Evolutionary conservation across 176 grass and related monocot genomes (phyloP).

Genomic region (sorghum (Sorghum bicolor)): DNA sequence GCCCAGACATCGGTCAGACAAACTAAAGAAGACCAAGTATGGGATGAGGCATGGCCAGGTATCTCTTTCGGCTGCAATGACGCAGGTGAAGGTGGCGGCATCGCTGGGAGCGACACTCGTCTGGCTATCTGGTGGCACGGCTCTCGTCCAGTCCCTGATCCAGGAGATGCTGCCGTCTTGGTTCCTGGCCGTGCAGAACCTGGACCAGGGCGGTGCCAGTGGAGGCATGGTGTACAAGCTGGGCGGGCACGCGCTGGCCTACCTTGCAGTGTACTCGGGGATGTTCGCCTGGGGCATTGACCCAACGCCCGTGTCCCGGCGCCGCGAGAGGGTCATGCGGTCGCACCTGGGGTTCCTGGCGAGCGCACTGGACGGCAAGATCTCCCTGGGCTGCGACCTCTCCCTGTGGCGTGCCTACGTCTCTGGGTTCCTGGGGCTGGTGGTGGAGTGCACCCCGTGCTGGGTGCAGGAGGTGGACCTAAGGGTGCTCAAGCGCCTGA

Average conservation of each 20-base stretch:
- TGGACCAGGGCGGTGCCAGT: conserved; percentile 53
- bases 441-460: conserved; percentile 75
- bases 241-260: conserved; percentile 65
- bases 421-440: conserved; percentile 68
- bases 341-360: conserved; percentile 77
- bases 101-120: conserved; percentile 74
- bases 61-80: conserved; percentile 72
- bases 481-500: conserved; percentile 57
- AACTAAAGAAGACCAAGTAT: conserved; percentile 67
- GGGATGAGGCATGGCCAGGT: conserved; percentile 57
- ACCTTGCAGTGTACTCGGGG: conserved; percentile 68
- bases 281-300: conserved; percentile 96
- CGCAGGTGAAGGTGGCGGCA: conserved; percentile 67
- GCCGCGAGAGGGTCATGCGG: conserved; percentile 62
- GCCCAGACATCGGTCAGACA: conserved; percentile 42
- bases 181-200: conserved; percentile 65
- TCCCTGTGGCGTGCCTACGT: conserved; percentile 80
- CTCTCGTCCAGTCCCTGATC: conserved; percentile 72
- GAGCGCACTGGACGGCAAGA: conserved; percentile 76
- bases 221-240: conserved; percentile 61
- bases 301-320: conserved; percentile 45
- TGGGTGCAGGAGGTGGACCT: conserved; percentile 83
- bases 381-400: conserved; percentile 70
- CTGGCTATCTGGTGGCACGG: conserved; percentile 81
- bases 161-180: conserved; percentile 96